Conservation (phyloP, 306 rosid species). For the Lagenaria siceraria region DNA sequence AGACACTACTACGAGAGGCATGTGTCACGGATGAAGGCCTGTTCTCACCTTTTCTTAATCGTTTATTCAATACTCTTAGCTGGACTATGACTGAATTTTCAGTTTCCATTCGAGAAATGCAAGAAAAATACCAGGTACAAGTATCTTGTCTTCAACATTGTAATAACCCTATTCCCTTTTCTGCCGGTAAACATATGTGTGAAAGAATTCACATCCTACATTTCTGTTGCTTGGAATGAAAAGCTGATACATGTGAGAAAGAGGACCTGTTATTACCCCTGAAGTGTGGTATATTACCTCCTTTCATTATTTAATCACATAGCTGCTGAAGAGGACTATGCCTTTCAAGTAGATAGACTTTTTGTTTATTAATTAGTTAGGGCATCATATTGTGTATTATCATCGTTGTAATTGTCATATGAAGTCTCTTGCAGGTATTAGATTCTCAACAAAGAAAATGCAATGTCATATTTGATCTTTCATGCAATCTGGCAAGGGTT, state of each 20-base stretch:
- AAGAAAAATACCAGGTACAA: constrained; percentile 75
- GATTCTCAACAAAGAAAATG: constrained; percentile 97
- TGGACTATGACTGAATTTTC: constrained; percentile 99
- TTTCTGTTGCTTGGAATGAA: not conserved
- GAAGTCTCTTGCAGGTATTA: constrained; percentile 49
- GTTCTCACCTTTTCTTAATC: constrained; percentile 92
- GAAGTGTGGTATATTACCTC: not conserved
- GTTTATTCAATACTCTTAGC: constrained; percentile 87
- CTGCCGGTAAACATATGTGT: not conserved
- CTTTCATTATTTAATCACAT: not conserved
- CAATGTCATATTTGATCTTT: constrained; percentile 82
- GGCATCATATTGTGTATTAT: not conserved
- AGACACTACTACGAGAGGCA: constrained; percentile 76
- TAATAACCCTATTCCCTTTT: not conserved
- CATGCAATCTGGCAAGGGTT: constrained; percentile 87
- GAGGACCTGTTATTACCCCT: not conserved
- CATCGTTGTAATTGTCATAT: constrained; percentile 10
- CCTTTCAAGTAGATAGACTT: not conserved
- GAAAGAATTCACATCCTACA: not conserved
- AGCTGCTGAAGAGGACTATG: not conserved
- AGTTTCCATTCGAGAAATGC: constrained; percentile 89
- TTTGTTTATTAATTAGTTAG: not conserved
- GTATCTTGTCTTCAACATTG: not conserved
- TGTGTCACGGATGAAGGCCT: constrained; percentile 60
- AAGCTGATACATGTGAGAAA: not conserved